Evolutionary conservation across 495 filamentous ascomycete species (phyloP).

Genomic region (Hypoxylon cercidicola): DNA sequence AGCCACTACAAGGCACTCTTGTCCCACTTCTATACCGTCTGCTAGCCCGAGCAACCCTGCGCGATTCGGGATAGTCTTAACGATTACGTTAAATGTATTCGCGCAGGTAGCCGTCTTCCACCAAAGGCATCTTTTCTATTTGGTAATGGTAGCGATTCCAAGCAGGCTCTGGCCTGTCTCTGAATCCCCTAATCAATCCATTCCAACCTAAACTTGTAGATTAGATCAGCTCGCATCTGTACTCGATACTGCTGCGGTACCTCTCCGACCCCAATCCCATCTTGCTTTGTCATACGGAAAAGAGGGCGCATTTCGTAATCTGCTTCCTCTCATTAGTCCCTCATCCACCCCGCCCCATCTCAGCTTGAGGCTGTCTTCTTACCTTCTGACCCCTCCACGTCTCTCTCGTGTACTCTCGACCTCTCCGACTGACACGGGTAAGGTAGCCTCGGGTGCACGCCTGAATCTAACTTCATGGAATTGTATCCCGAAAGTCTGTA

Average conservation of each 20-base stretch:
- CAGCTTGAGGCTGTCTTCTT: constrained; percentile 39
- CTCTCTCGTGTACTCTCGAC: constrained; percentile 27
- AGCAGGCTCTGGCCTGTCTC: constrained; percentile 40
- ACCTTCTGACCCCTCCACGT: constrained; percentile 20
- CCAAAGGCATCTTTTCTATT: constrained; percentile 55
- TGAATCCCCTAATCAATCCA: constrained; percentile 35
- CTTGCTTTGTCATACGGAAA: constrained; percentile 30
- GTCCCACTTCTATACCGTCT: constrained; percentile 25
- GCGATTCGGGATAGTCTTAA: constrained; percentile 54
- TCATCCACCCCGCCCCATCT: constrained; percentile 13
- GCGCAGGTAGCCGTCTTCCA: constrained; percentile 48
- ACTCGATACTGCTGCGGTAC: constrained; percentile 29
- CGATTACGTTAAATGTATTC: constrained; percentile 65
- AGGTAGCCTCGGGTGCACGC: constrained; percentile 20
- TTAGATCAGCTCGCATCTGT: constrained; percentile 35
- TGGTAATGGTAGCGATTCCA: constrained; percentile 53
- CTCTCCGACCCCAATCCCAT: constrained; percentile 16
- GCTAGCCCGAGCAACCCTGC: constrained; percentile 40
- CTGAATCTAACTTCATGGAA: constrained; percentile 37
- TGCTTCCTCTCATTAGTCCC: constrained; percentile 21
- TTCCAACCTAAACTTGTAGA: constrained; percentile 32
- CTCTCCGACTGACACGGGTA: constrained; percentile 23
- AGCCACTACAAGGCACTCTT: constrained; percentile 4
- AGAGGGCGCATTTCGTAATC: constrained; percentile 10
- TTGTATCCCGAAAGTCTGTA: constrained; percentile 34